phyloP scores from a whole-genome alignment of 176 grass and related monocot species.

The Rhynchospora pubera region DNA sequence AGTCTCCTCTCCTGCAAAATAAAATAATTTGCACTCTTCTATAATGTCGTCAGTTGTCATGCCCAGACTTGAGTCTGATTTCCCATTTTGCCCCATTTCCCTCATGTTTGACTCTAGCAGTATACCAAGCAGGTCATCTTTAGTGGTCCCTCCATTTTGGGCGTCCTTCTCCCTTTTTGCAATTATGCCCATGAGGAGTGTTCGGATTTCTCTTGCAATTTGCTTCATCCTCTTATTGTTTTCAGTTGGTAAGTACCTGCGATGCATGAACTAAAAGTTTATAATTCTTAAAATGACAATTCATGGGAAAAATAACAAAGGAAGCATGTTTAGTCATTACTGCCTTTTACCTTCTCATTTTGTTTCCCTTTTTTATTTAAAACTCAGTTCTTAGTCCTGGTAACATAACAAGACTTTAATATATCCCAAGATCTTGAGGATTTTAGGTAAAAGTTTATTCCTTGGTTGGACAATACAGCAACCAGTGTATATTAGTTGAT shows the following conservation, averaged over 20 bases:
- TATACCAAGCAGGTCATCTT: slow-evolving; percentile 53
- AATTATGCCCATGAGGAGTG: slow-evolving; percentile 45
- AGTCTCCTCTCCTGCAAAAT: slow-evolving; percentile 72
- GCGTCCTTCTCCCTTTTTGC: slow-evolving; percentile 37
- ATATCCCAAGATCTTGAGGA: too few relatives aligned
- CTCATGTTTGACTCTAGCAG: slow-evolving; percentile 56
- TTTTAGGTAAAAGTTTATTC: too few relatives aligned
- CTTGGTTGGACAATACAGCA: too few relatives aligned
- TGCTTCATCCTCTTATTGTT: slow-evolving; percentile 48
- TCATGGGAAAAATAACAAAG: neutral
- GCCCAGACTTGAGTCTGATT: slow-evolving; percentile 16
- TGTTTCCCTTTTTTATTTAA: too few relatives aligned
- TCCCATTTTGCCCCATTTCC: slow-evolving; percentile 27
- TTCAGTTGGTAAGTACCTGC: slow-evolving; percentile 60
- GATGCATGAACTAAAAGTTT: neutral
- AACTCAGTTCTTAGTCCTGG: too few relatives aligned
- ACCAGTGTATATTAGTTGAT: too few relatives aligned
- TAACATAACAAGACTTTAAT: too few relatives aligned
- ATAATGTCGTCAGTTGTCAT: slow-evolving; percentile 65
- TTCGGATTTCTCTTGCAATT: slow-evolving; percentile 31
- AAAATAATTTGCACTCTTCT: slow-evolving; percentile 82
- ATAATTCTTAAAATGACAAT: neutral
- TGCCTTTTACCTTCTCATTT: too few relatives aligned
- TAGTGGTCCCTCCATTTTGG: slow-evolving; percentile 30
- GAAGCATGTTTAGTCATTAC: neutral